phyloP scores from a whole-genome alignment of 2,329 filamentous ascomycete species.

The Microsporum audouinii region DNA sequence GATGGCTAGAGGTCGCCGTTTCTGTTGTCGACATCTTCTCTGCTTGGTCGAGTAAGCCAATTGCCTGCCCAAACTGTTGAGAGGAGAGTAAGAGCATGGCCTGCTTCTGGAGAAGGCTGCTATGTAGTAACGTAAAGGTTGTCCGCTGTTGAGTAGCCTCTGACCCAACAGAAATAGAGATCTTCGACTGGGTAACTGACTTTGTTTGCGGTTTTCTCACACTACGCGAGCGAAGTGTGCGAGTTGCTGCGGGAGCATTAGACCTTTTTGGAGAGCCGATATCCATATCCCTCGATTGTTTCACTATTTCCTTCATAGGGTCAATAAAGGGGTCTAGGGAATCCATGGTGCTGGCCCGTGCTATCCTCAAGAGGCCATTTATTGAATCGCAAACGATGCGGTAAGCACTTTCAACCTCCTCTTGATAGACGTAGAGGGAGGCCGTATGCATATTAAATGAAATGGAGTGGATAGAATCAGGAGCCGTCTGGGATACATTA shows the following conservation, averaged over 20 bases:
- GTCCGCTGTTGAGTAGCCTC: conserved; percentile 14
- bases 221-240: neutral
- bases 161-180: conserved; percentile 19
- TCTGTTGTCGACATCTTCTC: conserved; percentile 12
- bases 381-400: conserved; percentile 42
- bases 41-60: conserved; percentile 39
- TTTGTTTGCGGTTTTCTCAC: conserved; percentile 5
- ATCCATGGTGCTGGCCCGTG: conserved; percentile 13
- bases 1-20: conserved; percentile 20
- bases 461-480: conserved; percentile 44
- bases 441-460: conserved; percentile 36
- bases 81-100: conserved; percentile 26
- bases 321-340: conserved; percentile 18
- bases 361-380: conserved; percentile 26
- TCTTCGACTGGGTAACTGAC: conserved; percentile 5
- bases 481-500: conserved; percentile 39
- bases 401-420: conserved; percentile 31
- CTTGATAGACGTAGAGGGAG: conserved; percentile 38
- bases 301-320: conserved; percentile 28
- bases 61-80: conserved; percentile 47
- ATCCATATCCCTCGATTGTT: conserved; percentile 33
- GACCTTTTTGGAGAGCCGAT: conserved; percentile 21
- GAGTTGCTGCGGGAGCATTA: conserved; percentile 10
- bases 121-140: conserved; percentile 35
- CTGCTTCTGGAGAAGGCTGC: conserved; percentile 38